Evolutionary conservation across 768 basidiomycete genomes (phyloP).

Genomic region (Mycena venus): DNA sequence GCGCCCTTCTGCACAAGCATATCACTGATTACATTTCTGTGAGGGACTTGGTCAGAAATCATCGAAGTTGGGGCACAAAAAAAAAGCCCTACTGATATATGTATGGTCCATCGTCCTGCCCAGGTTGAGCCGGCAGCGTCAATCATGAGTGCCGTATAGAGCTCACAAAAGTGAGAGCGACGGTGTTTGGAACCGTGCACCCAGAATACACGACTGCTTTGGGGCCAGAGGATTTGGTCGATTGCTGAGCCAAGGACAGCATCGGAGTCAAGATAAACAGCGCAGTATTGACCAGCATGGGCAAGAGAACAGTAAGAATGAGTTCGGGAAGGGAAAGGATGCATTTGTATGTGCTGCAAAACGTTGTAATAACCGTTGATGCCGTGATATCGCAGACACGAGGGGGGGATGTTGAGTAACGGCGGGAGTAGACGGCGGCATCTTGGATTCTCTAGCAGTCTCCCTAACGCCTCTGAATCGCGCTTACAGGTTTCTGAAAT

Average conservation of each 20-base stretch:
- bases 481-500: not conserved
- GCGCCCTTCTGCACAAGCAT: conserved; percentile 30
- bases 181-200: not conserved
- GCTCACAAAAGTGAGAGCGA: conserved; percentile 7
- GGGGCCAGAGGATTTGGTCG: not conserved
- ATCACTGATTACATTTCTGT: not conserved
- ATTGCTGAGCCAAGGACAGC: not conserved
- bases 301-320: not conserved
- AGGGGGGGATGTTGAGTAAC: not conserved
- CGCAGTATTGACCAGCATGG: not conserved
- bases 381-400: not conserved
- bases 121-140: not conserved
- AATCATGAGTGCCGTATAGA: not conserved
- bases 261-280: not conserved
- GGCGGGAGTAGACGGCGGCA: not conserved
- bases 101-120: conserved; percentile 45
- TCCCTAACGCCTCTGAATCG: not conserved
- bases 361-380: not conserved
- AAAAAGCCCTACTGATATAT: conserved; percentile 24
- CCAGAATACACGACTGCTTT: not conserved
- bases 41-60: not conserved
- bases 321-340: not conserved
- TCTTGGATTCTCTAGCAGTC: not conserved
- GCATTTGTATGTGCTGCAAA: not conserved
- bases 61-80: too few species aligned